Evolutionary conservation across 2,329 filamentous ascomycete genomes (phyloP).

Genomic region (Paraphaeosphaeria minitans): DNA sequence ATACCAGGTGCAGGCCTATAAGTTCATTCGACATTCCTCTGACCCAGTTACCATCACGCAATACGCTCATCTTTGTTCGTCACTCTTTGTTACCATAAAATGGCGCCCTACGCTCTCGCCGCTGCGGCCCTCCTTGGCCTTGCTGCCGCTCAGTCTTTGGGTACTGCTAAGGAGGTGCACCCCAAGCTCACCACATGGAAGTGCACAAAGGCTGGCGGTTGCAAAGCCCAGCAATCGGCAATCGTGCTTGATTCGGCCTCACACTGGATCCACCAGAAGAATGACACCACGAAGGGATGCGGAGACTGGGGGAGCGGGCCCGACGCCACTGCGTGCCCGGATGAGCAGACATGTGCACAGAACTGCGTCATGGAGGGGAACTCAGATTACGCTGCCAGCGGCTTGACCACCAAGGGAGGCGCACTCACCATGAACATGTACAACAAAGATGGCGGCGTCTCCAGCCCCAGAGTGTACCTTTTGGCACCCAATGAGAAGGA

Average conservation of each 20-base stretch:
- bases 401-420: constrained; percentile 57
- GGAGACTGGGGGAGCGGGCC: constrained; percentile 36
- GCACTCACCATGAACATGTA: constrained; percentile 54
- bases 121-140: constrained; percentile 34
- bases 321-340: constrained; percentile 55
- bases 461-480: constrained; percentile 65
- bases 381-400: constrained; percentile 59
- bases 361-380: constrained; percentile 65
- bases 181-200: constrained; percentile 59
- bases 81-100: constrained; percentile 17
- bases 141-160: constrained; percentile 37
- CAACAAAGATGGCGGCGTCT: constrained; percentile 42
- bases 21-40: constrained; percentile 7
- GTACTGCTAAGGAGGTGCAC: constrained; percentile 52
- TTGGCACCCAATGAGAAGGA: constrained; percentile 62
- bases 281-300: constrained; percentile 39
- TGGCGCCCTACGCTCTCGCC: constrained; percentile 34
- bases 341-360: constrained; percentile 56
- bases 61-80: constrained; percentile 4
- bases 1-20: constrained; percentile 9
- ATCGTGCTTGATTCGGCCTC: constrained; percentile 57
- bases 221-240: constrained; percentile 53
- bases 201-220: constrained; percentile 58
- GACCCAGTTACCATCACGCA: constrained; percentile 8
- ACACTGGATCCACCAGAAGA: constrained; percentile 53